Conservation (phyloP, 192 early-diverging fungal species). For the Entophlyctis helioformis region DNA sequence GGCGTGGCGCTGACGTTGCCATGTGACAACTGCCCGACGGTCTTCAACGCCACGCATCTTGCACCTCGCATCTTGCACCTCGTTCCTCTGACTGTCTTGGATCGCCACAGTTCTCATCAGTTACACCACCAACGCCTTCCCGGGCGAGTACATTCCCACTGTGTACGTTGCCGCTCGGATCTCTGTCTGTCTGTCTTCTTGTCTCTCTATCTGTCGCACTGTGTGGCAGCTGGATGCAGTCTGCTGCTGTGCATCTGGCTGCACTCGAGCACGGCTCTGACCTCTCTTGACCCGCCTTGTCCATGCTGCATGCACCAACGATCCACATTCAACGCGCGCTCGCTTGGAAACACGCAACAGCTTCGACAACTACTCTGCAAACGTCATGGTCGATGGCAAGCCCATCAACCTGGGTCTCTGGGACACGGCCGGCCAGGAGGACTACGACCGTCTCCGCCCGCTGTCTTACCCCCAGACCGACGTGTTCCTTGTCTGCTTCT, state of each 20-base stretch:
- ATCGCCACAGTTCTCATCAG: constrained; percentile 65
- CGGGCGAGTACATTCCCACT: constrained; percentile 98
- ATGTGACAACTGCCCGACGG: background rate
- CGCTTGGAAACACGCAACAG: no score
- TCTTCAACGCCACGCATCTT: background rate
- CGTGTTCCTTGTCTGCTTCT: constrained; percentile 97
- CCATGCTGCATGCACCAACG: no score
- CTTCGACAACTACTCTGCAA: constrained; percentile 99
- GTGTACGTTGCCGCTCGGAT: no score
- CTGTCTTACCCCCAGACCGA: constrained; percentile 97
- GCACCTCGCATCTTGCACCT: background rate
- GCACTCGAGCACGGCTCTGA: no score
- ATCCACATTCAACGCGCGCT: no score
- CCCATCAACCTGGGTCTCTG: constrained; percentile 95
- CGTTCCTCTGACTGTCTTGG: no score
- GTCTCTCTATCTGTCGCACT: no score
- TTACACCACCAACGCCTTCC: constrained; percentile 99
- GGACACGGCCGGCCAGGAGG: constrained; percentile 99
- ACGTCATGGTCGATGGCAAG: constrained; percentile 98
- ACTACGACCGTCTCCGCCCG: constrained; percentile 95
- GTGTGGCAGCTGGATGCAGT: no score
- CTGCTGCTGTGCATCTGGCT: no score
- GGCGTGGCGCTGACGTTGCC: background rate
- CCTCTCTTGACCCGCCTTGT: no score
- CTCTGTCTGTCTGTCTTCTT: no score